Conservation (phyloP, 805 yeast species). For the Candida coleopterorum region DNA sequence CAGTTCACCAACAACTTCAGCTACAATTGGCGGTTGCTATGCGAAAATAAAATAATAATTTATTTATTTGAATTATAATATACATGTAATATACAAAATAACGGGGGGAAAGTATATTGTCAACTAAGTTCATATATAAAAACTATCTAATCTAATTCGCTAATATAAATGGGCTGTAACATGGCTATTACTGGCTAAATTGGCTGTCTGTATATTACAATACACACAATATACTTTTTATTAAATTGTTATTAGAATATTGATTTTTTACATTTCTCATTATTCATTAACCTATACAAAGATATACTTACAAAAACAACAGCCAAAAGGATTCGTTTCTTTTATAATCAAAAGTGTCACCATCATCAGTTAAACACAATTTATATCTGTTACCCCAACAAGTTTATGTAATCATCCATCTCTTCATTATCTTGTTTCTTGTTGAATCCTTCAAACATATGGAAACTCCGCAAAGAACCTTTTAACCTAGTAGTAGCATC, state of each 20-base stretch:
- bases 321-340: constrained; percentile 6
- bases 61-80: no score
- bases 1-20: neutral
- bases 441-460: constrained; percentile 5
- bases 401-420: constrained; percentile 9
- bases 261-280: neutral
- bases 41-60: no score
- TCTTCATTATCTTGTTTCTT: constrained; percentile 4
- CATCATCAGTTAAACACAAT: constrained; percentile 1
- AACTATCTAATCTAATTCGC: no score
- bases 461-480: constrained; percentile 4
- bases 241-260: no score
- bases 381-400: constrained; percentile 8
- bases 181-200: no score
- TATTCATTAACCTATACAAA: neutral
- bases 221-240: no score
- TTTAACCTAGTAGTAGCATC: constrained; percentile 2
- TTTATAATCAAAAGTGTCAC: constrained; percentile 1
- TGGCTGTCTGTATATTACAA: no score
- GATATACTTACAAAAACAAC: neutral
- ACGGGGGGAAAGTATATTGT: no score
- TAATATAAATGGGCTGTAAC: no score
- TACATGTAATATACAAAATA: no score
- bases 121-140: neutral
- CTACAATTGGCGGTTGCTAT: constrained; percentile 1